Conservation (phyloP, 129 eudicot genomes). For the Heracleum sosnowskyi region DNA sequence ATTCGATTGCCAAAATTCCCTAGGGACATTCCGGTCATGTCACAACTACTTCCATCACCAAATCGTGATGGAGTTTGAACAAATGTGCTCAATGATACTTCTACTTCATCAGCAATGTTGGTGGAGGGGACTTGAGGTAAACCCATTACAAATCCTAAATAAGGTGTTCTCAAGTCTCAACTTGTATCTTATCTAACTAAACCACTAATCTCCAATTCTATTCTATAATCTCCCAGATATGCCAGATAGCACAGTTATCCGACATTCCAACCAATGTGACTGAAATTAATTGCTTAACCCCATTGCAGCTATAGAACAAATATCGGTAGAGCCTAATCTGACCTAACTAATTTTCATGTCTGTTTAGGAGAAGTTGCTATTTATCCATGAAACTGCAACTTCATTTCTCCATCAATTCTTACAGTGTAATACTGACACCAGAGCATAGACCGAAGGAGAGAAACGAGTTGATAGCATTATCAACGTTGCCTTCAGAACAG, state of each 20-base stretch:
- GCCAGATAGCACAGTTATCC: background rate
- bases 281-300: background rate
- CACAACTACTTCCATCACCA: constrained; percentile 43
- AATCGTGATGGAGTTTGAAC: constrained; percentile 53
- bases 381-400: constrained; percentile 24
- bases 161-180: constrained; percentile 8
- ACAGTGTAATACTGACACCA: constrained; percentile 28
- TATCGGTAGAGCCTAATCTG: background rate
- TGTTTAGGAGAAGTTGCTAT: constrained; percentile 16
- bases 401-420: constrained; percentile 26
- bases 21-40: constrained; percentile 42
- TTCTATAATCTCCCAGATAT: background rate
- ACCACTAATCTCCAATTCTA: background rate
- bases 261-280: background rate
- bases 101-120: constrained; percentile 54
- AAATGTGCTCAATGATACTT: constrained; percentile 52
- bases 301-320: background rate
- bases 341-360: constrained; percentile 30
- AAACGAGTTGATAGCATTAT: constrained; percentile 26
- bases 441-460: constrained; percentile 32
- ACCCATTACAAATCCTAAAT: constrained; percentile 43
- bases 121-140: constrained; percentile 73
- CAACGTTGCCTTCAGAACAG: constrained; percentile 26
- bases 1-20: constrained; percentile 31
- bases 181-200: constrained; percentile 14